These are phyloP conservation scores for Aspergillus felis DNA, from an alignment of 2,329 filamentous ascomycete species.

Conservation along the genomic window DNA sequence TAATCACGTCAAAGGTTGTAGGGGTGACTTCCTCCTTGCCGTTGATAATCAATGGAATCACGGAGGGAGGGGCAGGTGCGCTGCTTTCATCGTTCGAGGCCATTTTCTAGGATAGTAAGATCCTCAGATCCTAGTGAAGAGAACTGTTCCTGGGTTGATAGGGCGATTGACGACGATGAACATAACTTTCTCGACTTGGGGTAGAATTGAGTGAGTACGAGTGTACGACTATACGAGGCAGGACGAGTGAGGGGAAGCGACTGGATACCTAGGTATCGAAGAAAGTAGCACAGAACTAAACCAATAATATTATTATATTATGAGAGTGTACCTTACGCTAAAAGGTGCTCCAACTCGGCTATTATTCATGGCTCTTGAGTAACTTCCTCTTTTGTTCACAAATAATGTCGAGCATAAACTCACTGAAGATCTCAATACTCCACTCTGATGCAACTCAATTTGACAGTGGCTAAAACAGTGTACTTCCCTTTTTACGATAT, in stretches of 20 bases:
- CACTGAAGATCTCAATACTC: not conserved
- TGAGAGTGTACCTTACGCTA: not conserved
- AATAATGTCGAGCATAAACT: not conserved
- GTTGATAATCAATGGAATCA: constrained; percentile 38
- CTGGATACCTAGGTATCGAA: not conserved
- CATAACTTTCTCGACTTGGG: not conserved
- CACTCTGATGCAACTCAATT: not conserved
- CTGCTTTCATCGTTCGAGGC: not conserved
- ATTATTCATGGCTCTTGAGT: not conserved
- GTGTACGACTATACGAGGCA: not conserved
- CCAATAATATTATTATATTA: not conserved
- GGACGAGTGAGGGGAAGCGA: not conserved
- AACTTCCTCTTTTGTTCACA: no score
- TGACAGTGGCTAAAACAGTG: no score
- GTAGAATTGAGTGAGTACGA: not conserved
- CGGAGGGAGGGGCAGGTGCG: constrained; percentile 7
- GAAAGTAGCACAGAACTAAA: not conserved
- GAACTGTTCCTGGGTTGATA: not conserved
- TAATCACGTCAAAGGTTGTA: constrained; percentile 45
- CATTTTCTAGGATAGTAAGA: not conserved
- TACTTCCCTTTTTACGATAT: not conserved
- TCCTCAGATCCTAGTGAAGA: not conserved
- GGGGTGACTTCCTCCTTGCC: constrained; percentile 29
- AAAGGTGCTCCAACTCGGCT: not conserved
- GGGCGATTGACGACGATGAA: not conserved